Conservation (phyloP, 2,329 filamentous ascomycete genomes). For the Acrocalymma vagum region DNA sequence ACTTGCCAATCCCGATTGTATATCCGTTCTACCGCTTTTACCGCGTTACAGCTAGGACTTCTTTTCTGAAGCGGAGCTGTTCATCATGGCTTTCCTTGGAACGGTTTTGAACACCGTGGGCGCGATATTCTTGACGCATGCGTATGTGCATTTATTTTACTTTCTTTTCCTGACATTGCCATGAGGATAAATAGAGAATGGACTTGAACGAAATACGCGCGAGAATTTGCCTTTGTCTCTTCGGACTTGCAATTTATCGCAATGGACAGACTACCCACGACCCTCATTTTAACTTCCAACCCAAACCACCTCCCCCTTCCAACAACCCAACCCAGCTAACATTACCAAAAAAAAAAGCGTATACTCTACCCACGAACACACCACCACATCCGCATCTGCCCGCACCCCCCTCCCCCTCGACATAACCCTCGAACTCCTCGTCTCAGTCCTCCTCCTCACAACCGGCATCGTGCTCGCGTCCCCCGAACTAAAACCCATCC, state of each 20-base stretch:
- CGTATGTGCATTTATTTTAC: constrained; percentile 67
- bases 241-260: too few species aligned
- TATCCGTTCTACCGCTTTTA: too few species aligned
- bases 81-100: constrained; percentile 74
- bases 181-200: too few species aligned
- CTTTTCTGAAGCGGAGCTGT: too few species aligned
- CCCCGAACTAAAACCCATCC: constrained; percentile 82
- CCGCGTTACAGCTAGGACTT: too few species aligned
- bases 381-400: constrained; percentile 79
- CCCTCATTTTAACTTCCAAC: constrained; percentile 3
- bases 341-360: constrained; percentile 71
- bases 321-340: constrained; percentile 29
- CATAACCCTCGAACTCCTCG: constrained; percentile 85
- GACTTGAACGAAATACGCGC: too few species aligned
- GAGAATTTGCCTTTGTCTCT: constrained; percentile 10
- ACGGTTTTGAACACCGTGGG: constrained; percentile 77
- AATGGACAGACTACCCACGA: neutral
- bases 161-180: constrained; percentile 13
- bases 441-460: constrained; percentile 82
- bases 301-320: neutral
- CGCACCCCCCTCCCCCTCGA: constrained; percentile 74
- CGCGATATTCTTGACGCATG: constrained; percentile 81
- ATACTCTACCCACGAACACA: constrained; percentile 96
- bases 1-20: too few species aligned
- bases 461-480: constrained; percentile 82